A percentile compares a stretch with the other conserved stretches of the same genome.
Conservation (phyloP, 352 stramenopile genomes). For the Blastocystis hominis region DNA sequence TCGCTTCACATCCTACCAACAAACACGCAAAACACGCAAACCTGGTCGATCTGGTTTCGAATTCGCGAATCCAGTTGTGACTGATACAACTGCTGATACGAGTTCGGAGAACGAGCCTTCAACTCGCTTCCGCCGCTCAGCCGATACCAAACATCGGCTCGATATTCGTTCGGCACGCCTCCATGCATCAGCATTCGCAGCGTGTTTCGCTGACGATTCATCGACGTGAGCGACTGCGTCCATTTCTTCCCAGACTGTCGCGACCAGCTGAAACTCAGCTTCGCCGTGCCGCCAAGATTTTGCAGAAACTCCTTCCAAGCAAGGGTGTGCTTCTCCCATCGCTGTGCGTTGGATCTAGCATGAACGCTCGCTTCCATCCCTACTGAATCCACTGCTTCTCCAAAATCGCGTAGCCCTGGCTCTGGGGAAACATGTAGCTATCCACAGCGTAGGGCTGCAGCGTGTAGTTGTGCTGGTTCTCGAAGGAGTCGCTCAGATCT, state of each 20-base stretch:
- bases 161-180: background rate
- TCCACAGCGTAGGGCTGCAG: background rate
- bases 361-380: background rate
- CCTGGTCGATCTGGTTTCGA: background rate
- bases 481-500: background rate
- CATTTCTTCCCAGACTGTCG: constrained; percentile 16
- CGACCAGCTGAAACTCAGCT: background rate
- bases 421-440: constrained; percentile 7
- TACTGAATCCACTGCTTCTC: background rate
- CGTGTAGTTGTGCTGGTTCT: background rate
- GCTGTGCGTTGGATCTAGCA: background rate
- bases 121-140: constrained; percentile 28
- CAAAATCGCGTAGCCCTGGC: constrained; percentile 13
- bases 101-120: background rate
- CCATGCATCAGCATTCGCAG: background rate
- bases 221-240: background rate
- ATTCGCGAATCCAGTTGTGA: background rate
- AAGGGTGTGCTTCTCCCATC: background rate
- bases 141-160: constrained; percentile 4
- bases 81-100: background rate
- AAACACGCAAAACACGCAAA: background rate
- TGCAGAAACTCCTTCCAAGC: background rate
- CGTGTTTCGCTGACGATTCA: background rate
- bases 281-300: background rate
- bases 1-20: background rate